phyloP scores from a whole-genome alignment of 2,329 filamentous ascomycete genomes.

The Tetracladium maxilliforme region DNA sequence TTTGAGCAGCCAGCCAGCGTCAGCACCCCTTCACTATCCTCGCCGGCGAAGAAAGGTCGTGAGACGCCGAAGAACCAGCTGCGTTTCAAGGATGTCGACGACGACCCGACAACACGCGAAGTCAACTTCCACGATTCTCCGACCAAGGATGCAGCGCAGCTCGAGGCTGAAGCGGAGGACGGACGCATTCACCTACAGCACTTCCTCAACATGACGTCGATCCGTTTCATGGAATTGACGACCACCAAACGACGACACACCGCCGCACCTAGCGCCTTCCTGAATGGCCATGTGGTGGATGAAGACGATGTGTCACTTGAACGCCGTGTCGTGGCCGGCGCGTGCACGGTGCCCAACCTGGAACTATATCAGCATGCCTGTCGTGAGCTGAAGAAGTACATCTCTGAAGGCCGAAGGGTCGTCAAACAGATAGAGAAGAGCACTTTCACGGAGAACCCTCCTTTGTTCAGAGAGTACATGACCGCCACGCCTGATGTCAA shows the following conservation, averaged over 20 bases:
- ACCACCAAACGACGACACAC: constrained; percentile 89
- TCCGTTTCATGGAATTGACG: constrained; percentile 97
- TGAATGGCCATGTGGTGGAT: constrained; percentile 14
- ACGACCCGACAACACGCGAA: constrained; percentile 24
- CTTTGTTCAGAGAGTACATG: constrained; percentile 84
- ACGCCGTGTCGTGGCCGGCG: constrained; percentile 72
- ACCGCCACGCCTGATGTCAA: constrained; percentile 73
- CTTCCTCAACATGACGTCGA: constrained; percentile 88
- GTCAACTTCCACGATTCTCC: constrained; percentile 27
- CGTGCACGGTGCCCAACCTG: constrained; percentile 83
- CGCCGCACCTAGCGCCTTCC: constrained; percentile 37
- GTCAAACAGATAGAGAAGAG: constrained; percentile 84
- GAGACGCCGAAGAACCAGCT: constrained; percentile 41
- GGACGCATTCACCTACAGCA: constrained; percentile 72
- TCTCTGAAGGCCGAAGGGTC: constrained; percentile 79
- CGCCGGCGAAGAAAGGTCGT: constrained; percentile 29
- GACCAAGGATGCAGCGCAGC: constrained; percentile 23
- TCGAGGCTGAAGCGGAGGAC: constrained; percentile 31
- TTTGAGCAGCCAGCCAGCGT: constrained; percentile 15
- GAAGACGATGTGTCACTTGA: constrained; percentile 47
- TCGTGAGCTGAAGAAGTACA: constrained; percentile 91
- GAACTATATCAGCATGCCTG: constrained; percentile 92
- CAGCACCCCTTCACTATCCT: constrained; percentile 27
- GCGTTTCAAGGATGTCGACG: constrained; percentile 37
- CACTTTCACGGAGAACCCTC: constrained; percentile 79